Evolutionary conservation across 2,329 filamentous ascomycete species (phyloP).

Genomic region (Aspergillus sp.): DNA sequence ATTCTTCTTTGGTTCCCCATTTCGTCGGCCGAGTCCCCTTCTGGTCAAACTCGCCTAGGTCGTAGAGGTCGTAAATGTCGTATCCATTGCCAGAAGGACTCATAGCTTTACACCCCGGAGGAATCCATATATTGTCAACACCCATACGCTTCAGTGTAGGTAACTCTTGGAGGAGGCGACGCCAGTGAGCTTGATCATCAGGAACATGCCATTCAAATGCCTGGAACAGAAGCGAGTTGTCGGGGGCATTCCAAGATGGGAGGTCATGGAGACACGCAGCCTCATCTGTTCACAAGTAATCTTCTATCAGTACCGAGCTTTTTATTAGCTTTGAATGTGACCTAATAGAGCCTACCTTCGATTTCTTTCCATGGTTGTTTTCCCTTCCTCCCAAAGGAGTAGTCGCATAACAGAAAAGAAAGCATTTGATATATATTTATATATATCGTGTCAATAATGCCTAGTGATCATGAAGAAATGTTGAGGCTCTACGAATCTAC

Average conservation of each 20-base stretch:
- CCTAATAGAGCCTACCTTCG: constrained; percentile 17
- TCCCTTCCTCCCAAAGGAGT: constrained; percentile 14
- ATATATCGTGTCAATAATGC: neutral
- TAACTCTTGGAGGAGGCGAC: constrained; percentile 54
- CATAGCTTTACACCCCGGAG: constrained; percentile 69
- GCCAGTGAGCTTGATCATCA: constrained; percentile 61
- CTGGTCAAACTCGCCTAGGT: constrained; percentile 71
- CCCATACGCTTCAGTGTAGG: constrained; percentile 59
- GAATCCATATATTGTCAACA: constrained; percentile 65
- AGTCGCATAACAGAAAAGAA: constrained; percentile 11
- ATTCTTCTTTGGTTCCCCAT: constrained; percentile 66
- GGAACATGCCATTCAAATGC: constrained; percentile 73
- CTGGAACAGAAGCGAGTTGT: constrained; percentile 60
- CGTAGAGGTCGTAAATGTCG: constrained; percentile 69
- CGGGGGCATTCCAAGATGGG: constrained; percentile 32
- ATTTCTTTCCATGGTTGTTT: constrained; percentile 22
- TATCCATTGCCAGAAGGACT: constrained; percentile 64
- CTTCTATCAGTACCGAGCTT: neutral
- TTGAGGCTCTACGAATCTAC: no score
- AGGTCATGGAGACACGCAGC: constrained; percentile 24
- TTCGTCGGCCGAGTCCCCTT: constrained; percentile 64
- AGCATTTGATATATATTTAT: constrained; percentile 9
- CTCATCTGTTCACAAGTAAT: constrained; percentile 18
- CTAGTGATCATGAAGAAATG: neutral
- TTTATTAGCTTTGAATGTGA: neutral